A percentile compares a stretch with the other conserved stretches of the same genome.
These are phyloP conservation scores for Sphaceloma murrayae DNA, from an alignment of 2,329 filamentous ascomycete genomes.

Conservation along the genomic window DNA sequence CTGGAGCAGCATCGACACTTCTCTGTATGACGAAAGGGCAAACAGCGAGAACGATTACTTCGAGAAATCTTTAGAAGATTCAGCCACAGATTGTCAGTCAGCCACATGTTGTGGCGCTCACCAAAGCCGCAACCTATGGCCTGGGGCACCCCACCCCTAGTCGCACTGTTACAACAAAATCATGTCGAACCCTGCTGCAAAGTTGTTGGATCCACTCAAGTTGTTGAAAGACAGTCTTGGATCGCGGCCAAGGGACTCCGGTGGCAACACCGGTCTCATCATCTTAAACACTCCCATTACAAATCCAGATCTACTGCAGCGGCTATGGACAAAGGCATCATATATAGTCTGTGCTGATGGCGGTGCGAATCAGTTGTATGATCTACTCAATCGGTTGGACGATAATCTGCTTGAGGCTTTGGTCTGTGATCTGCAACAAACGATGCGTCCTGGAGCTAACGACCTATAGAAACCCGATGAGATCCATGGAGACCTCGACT, in stretches of 20 bases:
- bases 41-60: too few species aligned
- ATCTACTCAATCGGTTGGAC: constrained; percentile 32
- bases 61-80: constrained; percentile 21
- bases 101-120: constrained; percentile 1
- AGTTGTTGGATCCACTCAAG: too few species aligned
- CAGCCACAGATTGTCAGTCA: constrained; percentile 4
- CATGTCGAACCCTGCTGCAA: too few species aligned
- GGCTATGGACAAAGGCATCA: constrained; percentile 44
- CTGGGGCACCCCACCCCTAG: too few species aligned
- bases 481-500: constrained; percentile 90
- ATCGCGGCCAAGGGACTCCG: too few species aligned
- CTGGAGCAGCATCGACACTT: constrained; percentile 1
- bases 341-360: constrained; percentile 79
- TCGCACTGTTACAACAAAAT: too few species aligned
- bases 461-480: constrained; percentile 39
- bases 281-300: constrained; percentile 54
- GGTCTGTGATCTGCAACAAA: too few species aligned
- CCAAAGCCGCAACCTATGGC: too few species aligned
- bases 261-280: constrained; percentile 38
- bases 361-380: constrained; percentile 68
- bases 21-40: too few species aligned
- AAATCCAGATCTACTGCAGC: constrained; percentile 41
- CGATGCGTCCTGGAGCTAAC: too few species aligned
- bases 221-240: too few species aligned
- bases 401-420: too few species aligned